phyloP scores from a whole-genome alignment of 2,329 filamentous ascomycete species.

The Penicillium occitanis region DNA sequence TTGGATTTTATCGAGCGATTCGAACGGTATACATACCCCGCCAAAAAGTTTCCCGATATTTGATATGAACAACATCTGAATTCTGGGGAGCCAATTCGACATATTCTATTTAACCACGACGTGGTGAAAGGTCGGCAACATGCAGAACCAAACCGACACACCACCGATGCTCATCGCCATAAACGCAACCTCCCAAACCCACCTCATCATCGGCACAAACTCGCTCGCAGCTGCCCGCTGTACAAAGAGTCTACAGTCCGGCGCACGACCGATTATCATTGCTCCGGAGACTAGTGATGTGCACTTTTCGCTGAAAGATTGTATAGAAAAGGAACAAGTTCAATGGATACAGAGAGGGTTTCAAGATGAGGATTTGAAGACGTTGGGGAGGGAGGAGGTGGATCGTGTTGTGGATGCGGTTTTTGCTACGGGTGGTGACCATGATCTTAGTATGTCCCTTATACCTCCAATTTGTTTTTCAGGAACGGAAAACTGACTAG shows the following conservation, averaged over 20 bases:
- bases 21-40: background rate
- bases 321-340: constrained; percentile 44
- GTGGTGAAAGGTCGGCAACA: background rate
- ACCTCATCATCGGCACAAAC: constrained; percentile 83
- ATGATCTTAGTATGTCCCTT: constrained; percentile 46
- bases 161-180: constrained; percentile 42
- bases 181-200: constrained; percentile 53
- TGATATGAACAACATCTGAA: background rate
- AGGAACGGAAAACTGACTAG: background rate
- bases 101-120: background rate
- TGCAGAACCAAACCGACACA: background rate
- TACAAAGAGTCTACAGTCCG: constrained; percentile 74
- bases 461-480: too few relatives aligned
- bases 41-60: background rate
- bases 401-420: constrained; percentile 81
- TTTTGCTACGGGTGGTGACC: constrained; percentile 70
- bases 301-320: constrained; percentile 56
- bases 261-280: constrained; percentile 77
- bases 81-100: background rate
- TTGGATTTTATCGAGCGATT: background rate
- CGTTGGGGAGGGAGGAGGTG: constrained; percentile 76
- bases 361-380: constrained; percentile 68
- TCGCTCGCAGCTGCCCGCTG: constrained; percentile 84
- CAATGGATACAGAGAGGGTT: constrained; percentile 56
- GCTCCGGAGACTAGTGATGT: constrained; percentile 64